Base-by-base conservation (phyloP, 805 yeast species). In the Saccharomyces paradoxus region DNA sequence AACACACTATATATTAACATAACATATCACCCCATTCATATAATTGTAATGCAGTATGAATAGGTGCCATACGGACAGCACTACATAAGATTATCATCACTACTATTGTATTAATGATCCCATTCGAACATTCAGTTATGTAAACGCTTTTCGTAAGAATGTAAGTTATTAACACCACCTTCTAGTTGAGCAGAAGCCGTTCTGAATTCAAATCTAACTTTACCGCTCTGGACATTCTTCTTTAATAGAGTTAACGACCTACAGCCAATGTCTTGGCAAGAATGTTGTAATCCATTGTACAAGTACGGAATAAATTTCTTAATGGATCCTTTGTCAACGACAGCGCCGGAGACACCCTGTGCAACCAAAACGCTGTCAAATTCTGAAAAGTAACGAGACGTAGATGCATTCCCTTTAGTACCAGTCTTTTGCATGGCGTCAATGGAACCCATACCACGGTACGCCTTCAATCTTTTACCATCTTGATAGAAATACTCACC, bases 371-470 rank as follows among this genome's bases (percentile, higher is more conserved):
- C 98, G 66, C 86, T 79, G 75, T 94, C 99, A 62, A 88, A 77
- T 79, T 94, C 98, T 56, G 97, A 89, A 76, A 94, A 94, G 81
- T 94, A 94, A 77, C 99, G 87, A 48, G 97, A 90, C 59, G 98
- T 89, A 50, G 98, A 92, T 54, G 99, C 99, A 70, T 94, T 94
- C 67, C 96, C 97, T 72, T 83, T 83, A 67, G 78, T 80, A 63
- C 84, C 83, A 60, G 97, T 89, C 73, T 81, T 76, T 81, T 91
- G 92, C 98, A 92, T 92, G 63, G 99, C 99, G 74, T 92, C 99
- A 66, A 94, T 85, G 47, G 98, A 92, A 66, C 99, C 99, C 99
- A 94, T 94, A 78, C 99, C 99, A 78, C 99, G 86, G 82, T 94
- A 94, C 57, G 90, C 76, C 82, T 94, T 94, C 74, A 94, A 83